phyloP scores from a whole-genome alignment of 768 basidiomycete species.

The Piloderma croceum region DNA sequence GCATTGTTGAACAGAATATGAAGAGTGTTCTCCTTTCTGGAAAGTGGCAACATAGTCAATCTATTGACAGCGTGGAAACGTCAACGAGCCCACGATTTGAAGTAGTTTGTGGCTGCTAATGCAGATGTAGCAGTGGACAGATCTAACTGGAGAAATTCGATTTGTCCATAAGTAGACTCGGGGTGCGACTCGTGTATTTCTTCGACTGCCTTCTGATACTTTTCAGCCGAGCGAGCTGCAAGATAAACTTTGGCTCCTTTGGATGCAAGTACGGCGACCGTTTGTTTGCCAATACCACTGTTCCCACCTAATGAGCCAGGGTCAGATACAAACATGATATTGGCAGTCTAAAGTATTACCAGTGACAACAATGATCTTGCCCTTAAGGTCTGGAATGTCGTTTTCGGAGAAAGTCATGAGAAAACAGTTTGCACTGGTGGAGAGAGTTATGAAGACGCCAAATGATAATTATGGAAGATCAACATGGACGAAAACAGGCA shows the following conservation, averaged over 20 bases:
- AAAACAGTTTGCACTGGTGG: too few relatives aligned
- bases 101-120: slow-evolving; percentile 17
- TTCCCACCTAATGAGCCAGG: slow-evolving; percentile 29
- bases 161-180: background rate
- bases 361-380: slow-evolving; percentile 26
- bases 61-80: too few relatives aligned
- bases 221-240: slow-evolving; percentile 15
- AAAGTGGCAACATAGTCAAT: too few relatives aligned
- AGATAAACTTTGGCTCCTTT: slow-evolving; percentile 28
- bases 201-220: slow-evolving; percentile 22
- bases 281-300: slow-evolving; percentile 37
- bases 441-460: too few relatives aligned
- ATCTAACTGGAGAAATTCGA: slow-evolving; percentile 16
- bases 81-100: slow-evolving; percentile 10
- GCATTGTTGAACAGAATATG: slow-evolving; percentile 18
- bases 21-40: slow-evolving; percentile 12
- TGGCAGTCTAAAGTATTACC: too few relatives aligned
- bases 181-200: slow-evolving; percentile 19
- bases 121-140: slow-evolving; percentile 19
- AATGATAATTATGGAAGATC: too few relatives aligned
- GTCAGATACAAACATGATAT: background rate
- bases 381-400: slow-evolving; percentile 29
- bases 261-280: slow-evolving; percentile 25
- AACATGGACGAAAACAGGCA: too few relatives aligned
- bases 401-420: too few relatives aligned